Base-by-base conservation (phyloP, 495 filamentous ascomycete species). In the Thozetella sp. region DNA sequence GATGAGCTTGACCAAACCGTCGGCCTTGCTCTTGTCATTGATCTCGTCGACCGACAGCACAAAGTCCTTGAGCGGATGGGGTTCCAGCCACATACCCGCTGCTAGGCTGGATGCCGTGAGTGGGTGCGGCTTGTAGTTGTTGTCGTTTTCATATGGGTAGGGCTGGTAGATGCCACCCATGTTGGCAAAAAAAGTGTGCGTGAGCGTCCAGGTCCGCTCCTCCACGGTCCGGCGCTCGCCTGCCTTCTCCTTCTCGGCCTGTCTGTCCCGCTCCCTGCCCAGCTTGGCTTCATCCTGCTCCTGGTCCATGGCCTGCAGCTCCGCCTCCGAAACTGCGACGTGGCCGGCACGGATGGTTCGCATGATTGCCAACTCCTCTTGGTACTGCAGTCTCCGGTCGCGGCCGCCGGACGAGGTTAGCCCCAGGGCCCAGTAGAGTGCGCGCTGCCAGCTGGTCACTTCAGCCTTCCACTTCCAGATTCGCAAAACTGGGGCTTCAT, bases 131-230 rank as follows among this genome's bases (percentile, higher is more conserved):
- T 48, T 20, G 9, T 48, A 4, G 43, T 48, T 11, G 43, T 48
- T 48, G n/a, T 20, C 43, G n/a, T 48, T 48, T 19, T 48, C 43
- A 19, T 48, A 48, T n/a, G 43, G 43, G 20, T 48, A 48, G 43
- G 43, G 43, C n/a, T 48, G 43, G 20, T 48, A 48, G 9, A 78
- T 75, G 10, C 72, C 74, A 26, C 74, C 72, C 71, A 76, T 75
- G 53, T 74, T 71, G 17, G 75, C 74, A 57, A 70, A 76, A 52
- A 67, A 71, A 2, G 66, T 63, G 54, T 77, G 75, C 22, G 69
- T 67, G 55, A 72, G 58, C 10, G 67, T 70, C 74, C 72, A 75
- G 26, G 10, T 30, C 51, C 51, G 26, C 25, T n/a, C 25, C 17
- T 34, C 27, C 10, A 13, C 2, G 12, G 25, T 11, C 10, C 52